Evolutionary conservation across 257 asterid genomes (phyloP).

Genomic region (Solanum medicagineum): DNA sequence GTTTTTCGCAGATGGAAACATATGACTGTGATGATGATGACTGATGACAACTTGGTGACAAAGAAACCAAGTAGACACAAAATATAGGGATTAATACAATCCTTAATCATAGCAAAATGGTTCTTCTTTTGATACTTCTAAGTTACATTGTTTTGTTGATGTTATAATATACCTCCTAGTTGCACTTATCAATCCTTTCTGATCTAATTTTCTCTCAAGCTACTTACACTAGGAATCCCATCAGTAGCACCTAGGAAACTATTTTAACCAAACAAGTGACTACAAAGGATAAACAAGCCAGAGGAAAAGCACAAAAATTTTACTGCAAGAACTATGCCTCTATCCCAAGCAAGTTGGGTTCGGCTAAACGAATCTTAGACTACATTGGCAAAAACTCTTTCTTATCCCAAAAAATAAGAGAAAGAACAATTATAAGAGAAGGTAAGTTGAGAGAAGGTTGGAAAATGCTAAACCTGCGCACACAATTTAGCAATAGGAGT

Average conservation of each 20-base stretch:
- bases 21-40: background rate
- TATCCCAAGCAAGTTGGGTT: background rate
- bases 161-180: background rate
- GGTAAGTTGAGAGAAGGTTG: background rate
- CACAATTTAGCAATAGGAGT: background rate
- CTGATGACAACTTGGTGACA: background rate
- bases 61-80: background rate
- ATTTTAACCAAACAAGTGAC: background rate
- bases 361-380: background rate
- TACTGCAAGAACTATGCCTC: background rate
- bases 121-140: background rate
- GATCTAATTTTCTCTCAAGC: background rate
- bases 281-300: background rate
- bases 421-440: background rate
- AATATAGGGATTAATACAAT: background rate
- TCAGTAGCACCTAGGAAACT: background rate
- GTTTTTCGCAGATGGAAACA: background rate
- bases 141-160: background rate
- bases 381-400: background rate
- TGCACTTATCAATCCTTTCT: background rate
- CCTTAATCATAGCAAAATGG: background rate
- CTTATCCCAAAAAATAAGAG: background rate
- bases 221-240: background rate
- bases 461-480: background rate
- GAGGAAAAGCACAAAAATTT: background rate